phyloP scores from a whole-genome alignment of 306 rosid genomes.

The Senna tora region DNA sequence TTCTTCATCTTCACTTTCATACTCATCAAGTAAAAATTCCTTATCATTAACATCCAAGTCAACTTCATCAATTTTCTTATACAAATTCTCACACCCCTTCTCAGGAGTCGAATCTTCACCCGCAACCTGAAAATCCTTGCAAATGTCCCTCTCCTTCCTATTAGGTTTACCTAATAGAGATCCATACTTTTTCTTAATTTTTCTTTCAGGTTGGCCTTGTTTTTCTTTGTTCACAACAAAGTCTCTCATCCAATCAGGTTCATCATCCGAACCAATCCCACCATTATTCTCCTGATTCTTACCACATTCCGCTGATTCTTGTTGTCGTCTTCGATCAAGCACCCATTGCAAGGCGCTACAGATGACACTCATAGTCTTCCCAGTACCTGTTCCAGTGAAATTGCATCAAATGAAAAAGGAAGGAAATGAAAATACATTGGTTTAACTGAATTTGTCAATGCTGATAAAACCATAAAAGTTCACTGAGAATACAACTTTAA shows the following conservation, averaged over 20 bases:
- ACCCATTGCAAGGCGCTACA: constrained; percentile 96
- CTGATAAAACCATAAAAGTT: too few species aligned
- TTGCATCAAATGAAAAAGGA: background rate
- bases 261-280: constrained; percentile 62
- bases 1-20: constrained; percentile 79
- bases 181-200: constrained; percentile 38
- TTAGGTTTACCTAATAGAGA: constrained; percentile 40
- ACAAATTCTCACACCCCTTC: constrained; percentile 40
- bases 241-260: constrained; percentile 91
- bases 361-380: constrained; percentile 87
- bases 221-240: constrained; percentile 52
- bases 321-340: constrained; percentile 58
- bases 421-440: background rate
- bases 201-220: constrained; percentile 43
- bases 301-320: constrained; percentile 37
- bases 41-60: constrained; percentile 61
- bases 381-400: constrained; percentile 68
- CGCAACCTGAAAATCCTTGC: constrained; percentile 41
- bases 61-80: constrained; percentile 38
- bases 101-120: constrained; percentile 41
- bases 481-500: background rate
- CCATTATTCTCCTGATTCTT: constrained; percentile 35
- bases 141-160: constrained; percentile 30
- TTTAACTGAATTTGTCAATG: too few species aligned
- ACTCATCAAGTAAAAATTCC: constrained; percentile 81